Evolutionary conservation across 495 filamentous ascomycete genomes (phyloP).

Genomic region (Barbatosphaeria neglecta): DNA sequence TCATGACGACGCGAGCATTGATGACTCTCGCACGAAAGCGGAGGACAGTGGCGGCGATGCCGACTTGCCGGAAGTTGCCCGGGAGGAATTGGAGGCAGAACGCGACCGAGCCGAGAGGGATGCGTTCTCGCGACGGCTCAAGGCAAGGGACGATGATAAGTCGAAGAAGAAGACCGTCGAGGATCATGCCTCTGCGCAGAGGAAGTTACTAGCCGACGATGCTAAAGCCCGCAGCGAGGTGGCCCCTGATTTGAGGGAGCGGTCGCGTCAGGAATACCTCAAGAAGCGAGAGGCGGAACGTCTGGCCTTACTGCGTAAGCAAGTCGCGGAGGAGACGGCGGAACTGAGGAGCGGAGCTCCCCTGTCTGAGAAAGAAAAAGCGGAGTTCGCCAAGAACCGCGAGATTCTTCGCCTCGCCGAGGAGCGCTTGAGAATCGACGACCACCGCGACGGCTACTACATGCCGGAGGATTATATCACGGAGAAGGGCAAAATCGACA

Average conservation of each 20-base stretch:
- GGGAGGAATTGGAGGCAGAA: constrained; percentile 39
- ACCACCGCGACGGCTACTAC: constrained; percentile 85
- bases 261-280: constrained; percentile 84
- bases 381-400: constrained; percentile 82
- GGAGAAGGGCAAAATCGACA: constrained; percentile 82
- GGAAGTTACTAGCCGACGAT: neutral
- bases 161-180: constrained; percentile 48
- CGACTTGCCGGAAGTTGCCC: constrained; percentile 48
- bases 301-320: constrained; percentile 71
- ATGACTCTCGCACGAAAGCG: constrained; percentile 9
- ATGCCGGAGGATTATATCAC: constrained; percentile 92
- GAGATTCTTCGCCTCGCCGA: constrained; percentile 81
- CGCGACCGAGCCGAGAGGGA: constrained; percentile 60
- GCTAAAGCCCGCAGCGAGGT: constrained; percentile 41
- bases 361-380: constrained; percentile 68
- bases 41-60: constrained; percentile 22
- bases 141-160: constrained; percentile 47
- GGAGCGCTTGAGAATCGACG: constrained; percentile 78
- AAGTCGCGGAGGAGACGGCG: constrained; percentile 81
- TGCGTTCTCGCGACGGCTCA: constrained; percentile 63
- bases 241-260: constrained; percentile 64
- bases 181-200: neutral
- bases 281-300: constrained; percentile 84
- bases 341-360: constrained; percentile 69
- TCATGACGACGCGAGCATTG: constrained; percentile 39